Percentiles rank a stretch among this genome's conserved stretches.
Conservation (phyloP, 805 yeast species). For the Pichia phayaonensis region DNA sequence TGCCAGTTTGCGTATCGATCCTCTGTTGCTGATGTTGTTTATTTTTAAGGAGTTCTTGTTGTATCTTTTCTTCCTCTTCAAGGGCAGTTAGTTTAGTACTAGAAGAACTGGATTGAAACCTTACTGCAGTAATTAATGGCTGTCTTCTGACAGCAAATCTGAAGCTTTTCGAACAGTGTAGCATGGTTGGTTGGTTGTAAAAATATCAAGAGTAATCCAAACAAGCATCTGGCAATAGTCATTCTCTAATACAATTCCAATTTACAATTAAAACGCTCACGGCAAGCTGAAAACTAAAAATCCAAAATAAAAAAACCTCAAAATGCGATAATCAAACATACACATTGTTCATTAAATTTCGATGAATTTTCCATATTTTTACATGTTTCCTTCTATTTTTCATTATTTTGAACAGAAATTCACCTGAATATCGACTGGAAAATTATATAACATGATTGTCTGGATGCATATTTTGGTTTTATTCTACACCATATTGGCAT, state of each 20-base stretch:
- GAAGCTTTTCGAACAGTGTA: background rate
- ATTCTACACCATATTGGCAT: background rate
- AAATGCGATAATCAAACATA: background rate
- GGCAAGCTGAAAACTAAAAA: background rate
- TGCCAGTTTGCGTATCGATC: background rate
- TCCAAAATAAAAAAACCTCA: background rate
- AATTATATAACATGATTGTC: background rate
- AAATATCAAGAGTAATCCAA: background rate
- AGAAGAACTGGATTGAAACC: slow-evolving; percentile 1
- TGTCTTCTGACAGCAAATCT: background rate
- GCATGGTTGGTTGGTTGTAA: background rate
- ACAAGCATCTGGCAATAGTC: background rate
- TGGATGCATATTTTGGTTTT: background rate
- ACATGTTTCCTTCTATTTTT: background rate
- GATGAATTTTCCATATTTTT: no score
- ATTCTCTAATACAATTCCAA: background rate
- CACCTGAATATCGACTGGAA: background rate
- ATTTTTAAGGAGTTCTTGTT: background rate
- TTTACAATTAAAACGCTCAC: background rate
- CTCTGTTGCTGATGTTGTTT: background rate
- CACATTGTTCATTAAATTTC: no score
- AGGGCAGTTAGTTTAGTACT: background rate
- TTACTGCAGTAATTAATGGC: background rate
- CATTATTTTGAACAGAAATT: background rate
- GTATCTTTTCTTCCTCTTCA: background rate